Percentiles rank a stretch among this genome's conserved stretches.
These are phyloP conservation scores for Cunninghamia lanceolata DNA, from an alignment of 75 land plant species.

Conservation along the genomic window DNA sequence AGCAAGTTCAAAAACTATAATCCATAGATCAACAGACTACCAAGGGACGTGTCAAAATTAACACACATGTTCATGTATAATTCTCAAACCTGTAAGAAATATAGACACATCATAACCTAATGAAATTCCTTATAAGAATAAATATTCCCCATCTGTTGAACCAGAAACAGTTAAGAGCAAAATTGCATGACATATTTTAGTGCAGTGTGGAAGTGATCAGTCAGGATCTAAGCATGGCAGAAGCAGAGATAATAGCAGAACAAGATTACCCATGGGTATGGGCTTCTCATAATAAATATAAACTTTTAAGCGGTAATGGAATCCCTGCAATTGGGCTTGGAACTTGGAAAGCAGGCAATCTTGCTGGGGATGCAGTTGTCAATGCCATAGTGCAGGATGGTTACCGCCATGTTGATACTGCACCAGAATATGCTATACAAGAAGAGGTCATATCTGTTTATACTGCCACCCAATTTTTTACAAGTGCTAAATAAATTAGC, in stretches of 20 bases:
- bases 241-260: not conserved
- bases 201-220: too few relatives aligned
- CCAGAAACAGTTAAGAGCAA: too few relatives aligned
- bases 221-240: not conserved
- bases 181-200: too few relatives aligned
- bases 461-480: not conserved
- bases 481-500: not conserved
- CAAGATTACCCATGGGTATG: not conserved
- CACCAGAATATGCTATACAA: conserved; percentile 40
- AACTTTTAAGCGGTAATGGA: conserved; percentile 33
- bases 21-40: too few relatives aligned
- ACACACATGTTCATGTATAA: too few relatives aligned
- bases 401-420: conserved; percentile 53
- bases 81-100: too few relatives aligned
- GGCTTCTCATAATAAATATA: not conserved
- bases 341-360: conserved; percentile 34
- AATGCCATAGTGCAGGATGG: conserved; percentile 42
- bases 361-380: conserved; percentile 29
- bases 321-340: conserved; percentile 49
- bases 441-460: conserved; percentile 19
- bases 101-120: too few relatives aligned
- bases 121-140: too few relatives aligned
- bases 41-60: too few relatives aligned
- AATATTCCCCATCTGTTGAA: too few relatives aligned
- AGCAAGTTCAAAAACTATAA: too few relatives aligned